These are phyloP conservation scores for Cladosporium sp. DNA, from an alignment of 2,329 filamentous ascomycete species.

Conservation along the genomic window DNA sequence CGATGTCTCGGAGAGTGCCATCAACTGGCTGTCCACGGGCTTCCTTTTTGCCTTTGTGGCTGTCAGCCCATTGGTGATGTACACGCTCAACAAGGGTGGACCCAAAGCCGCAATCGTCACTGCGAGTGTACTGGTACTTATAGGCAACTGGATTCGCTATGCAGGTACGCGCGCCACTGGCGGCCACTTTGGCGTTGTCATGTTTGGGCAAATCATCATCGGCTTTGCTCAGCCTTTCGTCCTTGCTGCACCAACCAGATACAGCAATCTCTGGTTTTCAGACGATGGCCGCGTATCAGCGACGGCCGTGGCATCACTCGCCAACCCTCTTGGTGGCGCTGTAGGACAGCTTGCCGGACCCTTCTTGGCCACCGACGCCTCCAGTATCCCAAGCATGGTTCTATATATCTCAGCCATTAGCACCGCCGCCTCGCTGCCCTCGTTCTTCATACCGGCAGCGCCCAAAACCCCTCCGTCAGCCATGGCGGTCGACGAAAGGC, in stretches of 20 bases:
- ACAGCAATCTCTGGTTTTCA: constrained; percentile 94
- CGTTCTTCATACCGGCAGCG: constrained; percentile 71
- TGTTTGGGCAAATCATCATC: constrained; percentile 88
- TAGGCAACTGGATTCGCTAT: constrained; percentile 76
- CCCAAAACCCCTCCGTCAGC: constrained; percentile 75
- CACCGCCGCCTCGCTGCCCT: constrained; percentile 64
- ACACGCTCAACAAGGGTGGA: constrained; percentile 69
- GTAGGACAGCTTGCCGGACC: constrained; percentile 84
- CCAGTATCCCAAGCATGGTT: constrained; percentile 73
- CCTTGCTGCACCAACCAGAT: constrained; percentile 80
- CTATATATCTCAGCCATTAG: constrained; percentile 48
- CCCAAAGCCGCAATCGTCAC: constrained; percentile 73
- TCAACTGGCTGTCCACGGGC: constrained; percentile 90
- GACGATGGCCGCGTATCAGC: constrained; percentile 77
- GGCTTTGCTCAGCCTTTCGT: constrained; percentile 91
- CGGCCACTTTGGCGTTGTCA: constrained; percentile 63
- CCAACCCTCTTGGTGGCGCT: constrained; percentile 86
- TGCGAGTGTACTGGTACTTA: constrained; percentile 67
- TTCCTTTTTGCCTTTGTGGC: constrained; percentile 82
- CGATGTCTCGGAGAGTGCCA: constrained; percentile 63
- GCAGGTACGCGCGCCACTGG: constrained; percentile 28
- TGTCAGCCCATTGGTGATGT: constrained; percentile 67
- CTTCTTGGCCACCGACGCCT: constrained; percentile 61
- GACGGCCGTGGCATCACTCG: constrained; percentile 77
- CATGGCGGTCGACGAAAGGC: constrained; percentile 54